Evolutionary conservation across 345 rosid species (phyloP).

Genomic region (Physaria fendleri): DNA sequence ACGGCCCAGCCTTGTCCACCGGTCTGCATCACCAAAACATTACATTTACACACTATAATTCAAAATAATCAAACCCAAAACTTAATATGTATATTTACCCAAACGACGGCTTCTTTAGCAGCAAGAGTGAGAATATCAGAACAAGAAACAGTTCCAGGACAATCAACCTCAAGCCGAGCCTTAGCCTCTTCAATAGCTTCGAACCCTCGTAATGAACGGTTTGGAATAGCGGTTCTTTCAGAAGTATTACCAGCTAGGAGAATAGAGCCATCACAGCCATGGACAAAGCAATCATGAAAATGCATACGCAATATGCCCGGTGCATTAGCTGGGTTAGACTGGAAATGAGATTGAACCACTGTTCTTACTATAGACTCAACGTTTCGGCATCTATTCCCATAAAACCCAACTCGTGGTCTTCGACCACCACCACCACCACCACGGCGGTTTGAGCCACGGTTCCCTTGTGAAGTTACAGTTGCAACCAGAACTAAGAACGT

Average conservation of each 20-base stretch:
- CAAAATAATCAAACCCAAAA: neutral
- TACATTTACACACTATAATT: neutral
- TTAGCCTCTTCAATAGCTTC: slow-evolving; percentile 38
- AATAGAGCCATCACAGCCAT: slow-evolving; percentile 38
- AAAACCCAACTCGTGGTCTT: slow-evolving; percentile 20
- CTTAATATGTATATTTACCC: slow-evolving; percentile 21
- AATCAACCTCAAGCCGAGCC: slow-evolving; percentile 29
- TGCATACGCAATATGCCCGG: slow-evolving; percentile 37
- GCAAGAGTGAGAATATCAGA: slow-evolving; percentile 49
- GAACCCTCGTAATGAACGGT: slow-evolving; percentile 31
- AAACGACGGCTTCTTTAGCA: slow-evolving; percentile 38
- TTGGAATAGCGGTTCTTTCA: slow-evolving; percentile 33
- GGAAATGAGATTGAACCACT: slow-evolving; percentile 28
- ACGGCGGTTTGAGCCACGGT: slow-evolving; percentile 11
- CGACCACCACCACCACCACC: slow-evolving; percentile 2
- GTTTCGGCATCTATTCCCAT: slow-evolving; percentile 18
- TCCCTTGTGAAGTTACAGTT: slow-evolving; percentile 12
- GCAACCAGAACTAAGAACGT: slow-evolving; percentile 5
- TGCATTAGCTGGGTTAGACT: slow-evolving; percentile 27
- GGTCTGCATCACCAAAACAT: slow-evolving; percentile 10
- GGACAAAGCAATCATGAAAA: slow-evolving; percentile 38
- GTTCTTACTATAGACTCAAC: slow-evolving; percentile 24
- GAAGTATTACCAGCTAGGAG: slow-evolving; percentile 24
- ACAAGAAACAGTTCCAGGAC: slow-evolving; percentile 43
- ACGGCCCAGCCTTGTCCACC: slow-evolving; percentile 29